Conservation (phyloP, 305 asterid species). For the Fraxinus paxiana region DNA sequence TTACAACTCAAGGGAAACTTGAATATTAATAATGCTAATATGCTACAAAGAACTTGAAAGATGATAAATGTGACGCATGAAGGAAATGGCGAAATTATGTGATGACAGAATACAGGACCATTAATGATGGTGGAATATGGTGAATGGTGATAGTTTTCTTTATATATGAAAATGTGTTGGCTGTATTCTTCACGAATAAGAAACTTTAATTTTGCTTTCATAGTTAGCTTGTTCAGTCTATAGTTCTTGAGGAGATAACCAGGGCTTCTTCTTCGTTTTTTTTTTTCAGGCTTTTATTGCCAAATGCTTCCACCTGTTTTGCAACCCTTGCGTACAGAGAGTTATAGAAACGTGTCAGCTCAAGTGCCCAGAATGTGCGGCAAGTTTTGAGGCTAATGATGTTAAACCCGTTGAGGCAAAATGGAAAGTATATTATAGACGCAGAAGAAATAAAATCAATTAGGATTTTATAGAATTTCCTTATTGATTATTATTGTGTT, state of each 20-base stretch:
- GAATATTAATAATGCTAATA: not conserved
- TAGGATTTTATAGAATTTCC: not conserved
- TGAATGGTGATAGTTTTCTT: not conserved
- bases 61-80: not conserved
- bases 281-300: slow-evolving; percentile 70
- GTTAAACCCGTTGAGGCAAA: slow-evolving; percentile 58
- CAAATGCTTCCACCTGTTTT: slow-evolving; percentile 93
- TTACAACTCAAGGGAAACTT: not conserved
- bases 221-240: not conserved
- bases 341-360: slow-evolving; percentile 71
- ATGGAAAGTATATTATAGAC: not conserved
- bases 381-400: slow-evolving; percentile 79
- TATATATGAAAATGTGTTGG: not conserved
- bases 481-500: not conserved
- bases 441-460: not conserved
- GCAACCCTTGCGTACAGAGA: slow-evolving; percentile 78
- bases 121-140: not conserved
- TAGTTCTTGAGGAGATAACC: not conserved
- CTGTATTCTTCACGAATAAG: not conserved
- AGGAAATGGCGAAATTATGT: not conserved
- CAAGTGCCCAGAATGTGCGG: slow-evolving; percentile 89
- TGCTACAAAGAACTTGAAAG: not conserved
- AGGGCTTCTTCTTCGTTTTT: not conserved
- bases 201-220: not conserved
- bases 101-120: not conserved